phyloP scores from a whole-genome alignment of 495 filamentous ascomycete species.

The Aspergillus cristatus region DNA sequence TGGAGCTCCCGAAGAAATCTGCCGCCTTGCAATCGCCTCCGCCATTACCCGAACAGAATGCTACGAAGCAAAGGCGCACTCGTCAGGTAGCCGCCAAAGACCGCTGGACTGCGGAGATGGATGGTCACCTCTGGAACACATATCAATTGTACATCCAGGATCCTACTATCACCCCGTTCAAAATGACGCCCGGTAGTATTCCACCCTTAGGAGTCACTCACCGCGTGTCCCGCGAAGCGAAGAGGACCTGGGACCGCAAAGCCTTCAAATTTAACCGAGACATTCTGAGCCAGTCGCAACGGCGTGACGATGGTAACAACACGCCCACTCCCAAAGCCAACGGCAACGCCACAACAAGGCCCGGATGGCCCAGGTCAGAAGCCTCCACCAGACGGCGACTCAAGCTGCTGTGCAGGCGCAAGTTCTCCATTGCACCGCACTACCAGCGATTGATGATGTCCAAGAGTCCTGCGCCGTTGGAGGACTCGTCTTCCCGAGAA shows the following conservation, averaged over 20 bases:
- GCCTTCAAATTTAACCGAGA: constrained; percentile 12
- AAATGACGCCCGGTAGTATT: constrained; percentile 73
- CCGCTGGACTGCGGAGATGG: constrained; percentile 81
- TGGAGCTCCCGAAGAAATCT: constrained; percentile 30
- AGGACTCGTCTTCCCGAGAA: constrained; percentile 35
- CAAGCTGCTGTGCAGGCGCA: constrained; percentile 72
- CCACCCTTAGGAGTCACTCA: constrained; percentile 85
- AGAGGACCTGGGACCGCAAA: constrained; percentile 62
- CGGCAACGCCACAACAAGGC: constrained; percentile 13
- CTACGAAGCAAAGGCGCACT: constrained; percentile 11
- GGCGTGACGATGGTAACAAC: constrained; percentile 49
- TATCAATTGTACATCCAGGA: constrained; percentile 84
- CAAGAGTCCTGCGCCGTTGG: constrained; percentile 64
- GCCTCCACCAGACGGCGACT: constrained; percentile 70
- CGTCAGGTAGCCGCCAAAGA: constrained; percentile 36
- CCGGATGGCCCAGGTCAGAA: constrained; percentile 73
- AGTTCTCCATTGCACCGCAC: constrained; percentile 56
- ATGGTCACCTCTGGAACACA: constrained; percentile 85
- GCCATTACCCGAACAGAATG: constrained; percentile 16
- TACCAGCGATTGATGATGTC: constrained; percentile 64
- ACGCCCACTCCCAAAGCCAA: constrained; percentile 42
- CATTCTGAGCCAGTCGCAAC: constrained; percentile 24
- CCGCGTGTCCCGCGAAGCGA: constrained; percentile 79
- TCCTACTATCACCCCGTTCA: constrained; percentile 88
- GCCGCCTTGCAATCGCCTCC: no score